phyloP scores from a whole-genome alignment of 208 protist species.

The Trichomonas gallinae region DNA sequence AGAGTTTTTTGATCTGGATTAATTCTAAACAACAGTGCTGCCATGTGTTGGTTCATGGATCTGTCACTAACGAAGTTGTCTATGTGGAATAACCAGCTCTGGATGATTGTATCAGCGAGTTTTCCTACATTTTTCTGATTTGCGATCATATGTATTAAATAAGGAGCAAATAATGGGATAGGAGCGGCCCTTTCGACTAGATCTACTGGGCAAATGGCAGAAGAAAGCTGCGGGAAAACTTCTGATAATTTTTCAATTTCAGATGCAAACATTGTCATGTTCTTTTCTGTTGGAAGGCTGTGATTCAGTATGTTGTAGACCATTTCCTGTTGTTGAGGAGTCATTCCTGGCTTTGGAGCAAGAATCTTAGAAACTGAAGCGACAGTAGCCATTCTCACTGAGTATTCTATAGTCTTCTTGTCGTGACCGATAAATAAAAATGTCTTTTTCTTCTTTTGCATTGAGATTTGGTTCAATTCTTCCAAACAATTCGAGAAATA shows the following conservation, averaged over 20 bases:
- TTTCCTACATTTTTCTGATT: background rate
- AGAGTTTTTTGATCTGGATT: background rate
- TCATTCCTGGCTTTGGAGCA: background rate
- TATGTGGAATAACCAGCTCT: background rate
- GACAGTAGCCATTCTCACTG: background rate
- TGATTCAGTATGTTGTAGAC: background rate
- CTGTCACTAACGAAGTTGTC: background rate
- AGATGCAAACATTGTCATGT: background rate
- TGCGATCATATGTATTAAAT: background rate
- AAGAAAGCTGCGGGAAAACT: background rate
- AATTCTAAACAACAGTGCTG: background rate
- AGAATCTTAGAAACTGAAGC: background rate
- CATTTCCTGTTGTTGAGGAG: background rate
- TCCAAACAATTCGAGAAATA: background rate
- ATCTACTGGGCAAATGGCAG: background rate
- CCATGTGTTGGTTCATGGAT: background rate
- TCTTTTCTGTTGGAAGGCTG: background rate
- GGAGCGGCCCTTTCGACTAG: background rate
- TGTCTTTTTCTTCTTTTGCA: background rate
- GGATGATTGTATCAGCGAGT: background rate
- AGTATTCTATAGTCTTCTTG: background rate
- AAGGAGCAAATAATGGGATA: background rate
- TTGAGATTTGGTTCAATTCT: background rate
- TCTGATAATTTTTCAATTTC: background rate
- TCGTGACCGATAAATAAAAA: background rate